These are phyloP conservation scores for Takakia lepidozioides DNA, from an alignment of 225 moss, liverwort and hornwort genomes.

Conservation along the genomic window DNA sequence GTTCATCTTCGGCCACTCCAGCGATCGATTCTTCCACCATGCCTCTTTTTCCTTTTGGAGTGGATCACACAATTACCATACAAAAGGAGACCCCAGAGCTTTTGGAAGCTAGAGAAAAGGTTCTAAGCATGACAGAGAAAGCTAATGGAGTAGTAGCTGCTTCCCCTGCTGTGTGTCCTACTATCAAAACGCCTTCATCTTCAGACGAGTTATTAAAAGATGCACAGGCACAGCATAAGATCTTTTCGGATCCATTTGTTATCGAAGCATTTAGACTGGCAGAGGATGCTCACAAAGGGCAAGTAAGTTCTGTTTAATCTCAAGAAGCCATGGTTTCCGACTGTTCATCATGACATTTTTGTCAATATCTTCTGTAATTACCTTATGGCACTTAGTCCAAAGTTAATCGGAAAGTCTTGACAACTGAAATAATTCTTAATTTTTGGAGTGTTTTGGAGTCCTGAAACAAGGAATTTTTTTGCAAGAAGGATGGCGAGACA, in stretches of 20 bases:
- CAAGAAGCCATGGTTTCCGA: neutral
- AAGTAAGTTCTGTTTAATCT: constrained; percentile 10
- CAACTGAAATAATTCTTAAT: neutral
- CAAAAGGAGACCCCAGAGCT: constrained; percentile 17
- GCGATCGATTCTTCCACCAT: constrained; percentile 27
- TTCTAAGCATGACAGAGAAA: constrained; percentile 32
- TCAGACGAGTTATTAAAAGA: constrained; percentile 29
- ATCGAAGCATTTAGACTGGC: constrained; percentile 51
- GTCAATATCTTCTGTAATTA: neutral
- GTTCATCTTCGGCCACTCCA: constrained; percentile 11
- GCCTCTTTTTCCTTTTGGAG: constrained; percentile 29
- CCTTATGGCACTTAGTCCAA: neutral
- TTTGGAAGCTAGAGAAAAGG: constrained; percentile 34
- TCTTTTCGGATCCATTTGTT: constrained; percentile 30
- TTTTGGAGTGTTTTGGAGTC: neutral
- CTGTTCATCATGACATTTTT: neutral
- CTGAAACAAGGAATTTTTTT: neutral
- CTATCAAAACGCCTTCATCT: constrained; percentile 3
- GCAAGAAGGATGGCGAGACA: too few species aligned
- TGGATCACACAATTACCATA: constrained; percentile 3
- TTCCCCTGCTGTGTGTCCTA: neutral
- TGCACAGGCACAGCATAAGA: constrained; percentile 24
- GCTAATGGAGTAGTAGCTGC: constrained; percentile 15
- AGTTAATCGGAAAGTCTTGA: neutral
- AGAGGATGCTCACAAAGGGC: constrained; percentile 51